These are phyloP conservation scores for Vitellaria paradoxa DNA, from an alignment of 179 eudicot species.

Conservation along the genomic window DNA sequence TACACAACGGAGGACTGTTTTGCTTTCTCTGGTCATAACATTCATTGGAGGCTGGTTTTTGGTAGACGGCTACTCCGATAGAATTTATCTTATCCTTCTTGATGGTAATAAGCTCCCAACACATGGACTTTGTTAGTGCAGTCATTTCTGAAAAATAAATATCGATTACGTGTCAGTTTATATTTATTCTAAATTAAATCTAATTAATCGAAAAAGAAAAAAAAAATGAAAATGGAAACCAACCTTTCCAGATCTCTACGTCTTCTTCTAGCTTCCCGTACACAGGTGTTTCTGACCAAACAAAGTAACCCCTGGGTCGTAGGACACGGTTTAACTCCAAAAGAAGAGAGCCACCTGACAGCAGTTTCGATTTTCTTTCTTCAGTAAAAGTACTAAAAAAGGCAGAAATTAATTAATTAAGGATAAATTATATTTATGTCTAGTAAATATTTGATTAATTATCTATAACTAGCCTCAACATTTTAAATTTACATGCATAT, in stretches of 20 bases:
- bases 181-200: background rate
- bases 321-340: constrained; percentile 80
- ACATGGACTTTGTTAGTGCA: constrained; percentile 64
- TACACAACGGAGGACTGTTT: constrained; percentile 69
- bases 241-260: constrained; percentile 85
- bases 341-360: constrained; percentile 70
- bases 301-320: constrained; percentile 83
- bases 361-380: background rate
- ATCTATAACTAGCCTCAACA: too few species aligned
- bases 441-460: constrained; percentile 50
- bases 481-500: too few species aligned
- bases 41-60: constrained; percentile 66
- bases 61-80: constrained; percentile 70
- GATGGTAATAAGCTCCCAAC: constrained; percentile 78
- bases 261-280: constrained; percentile 77
- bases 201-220: background rate
- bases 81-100: constrained; percentile 60
- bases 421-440: background rate
- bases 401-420: too few species aligned
- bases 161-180: constrained; percentile 17
- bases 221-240: background rate
- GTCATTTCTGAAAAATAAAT: constrained; percentile 58
- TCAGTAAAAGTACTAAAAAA: background rate
- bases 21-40: constrained; percentile 69
- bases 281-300: constrained; percentile 92